Conservation (phyloP, 2,329 filamentous ascomycete genomes). For the Venturia oleaginea region DNA sequence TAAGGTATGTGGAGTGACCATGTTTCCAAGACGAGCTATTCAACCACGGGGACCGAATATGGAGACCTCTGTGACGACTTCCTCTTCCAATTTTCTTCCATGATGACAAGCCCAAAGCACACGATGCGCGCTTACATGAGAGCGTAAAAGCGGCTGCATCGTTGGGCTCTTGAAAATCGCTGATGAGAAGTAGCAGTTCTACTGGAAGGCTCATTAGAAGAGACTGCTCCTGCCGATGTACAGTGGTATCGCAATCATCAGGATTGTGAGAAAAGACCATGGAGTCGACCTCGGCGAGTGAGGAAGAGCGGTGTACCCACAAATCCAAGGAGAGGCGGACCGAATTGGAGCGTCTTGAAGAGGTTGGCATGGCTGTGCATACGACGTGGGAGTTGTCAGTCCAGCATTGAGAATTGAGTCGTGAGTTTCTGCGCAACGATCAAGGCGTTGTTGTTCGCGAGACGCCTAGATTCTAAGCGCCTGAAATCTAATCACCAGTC, state of each 20-base stretch:
- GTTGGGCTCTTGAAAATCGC: not conserved
- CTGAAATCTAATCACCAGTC: not conserved
- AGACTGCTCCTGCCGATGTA: not conserved
- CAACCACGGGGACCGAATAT: not conserved
- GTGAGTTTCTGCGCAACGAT: too few relatives aligned
- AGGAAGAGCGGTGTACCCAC: not conserved
- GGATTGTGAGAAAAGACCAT: not conserved
- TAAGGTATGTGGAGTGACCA: not conserved
- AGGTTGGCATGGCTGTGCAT: not conserved
- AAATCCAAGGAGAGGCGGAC: not conserved
- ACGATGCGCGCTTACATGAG: slow-evolving; percentile 3
- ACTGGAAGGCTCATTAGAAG: slow-evolving; percentile 1
- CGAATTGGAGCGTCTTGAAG: not conserved
- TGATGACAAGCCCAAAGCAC: slow-evolving; percentile 1
- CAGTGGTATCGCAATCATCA: not conserved
- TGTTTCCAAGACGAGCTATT: not conserved
- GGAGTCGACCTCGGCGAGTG: not conserved
- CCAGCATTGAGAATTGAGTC: too few relatives aligned
- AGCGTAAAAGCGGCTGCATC: not conserved
- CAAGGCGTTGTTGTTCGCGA: not conserved
- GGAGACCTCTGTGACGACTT: not conserved
- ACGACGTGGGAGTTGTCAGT: not conserved
- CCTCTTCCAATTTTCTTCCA: slow-evolving; percentile 5
- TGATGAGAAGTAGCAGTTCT: not conserved
- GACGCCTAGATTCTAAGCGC: not conserved